These are phyloP conservation scores for Fabrea salina DNA, from an alignment of 169 alveolate species.

Conservation along the genomic window DNA sequence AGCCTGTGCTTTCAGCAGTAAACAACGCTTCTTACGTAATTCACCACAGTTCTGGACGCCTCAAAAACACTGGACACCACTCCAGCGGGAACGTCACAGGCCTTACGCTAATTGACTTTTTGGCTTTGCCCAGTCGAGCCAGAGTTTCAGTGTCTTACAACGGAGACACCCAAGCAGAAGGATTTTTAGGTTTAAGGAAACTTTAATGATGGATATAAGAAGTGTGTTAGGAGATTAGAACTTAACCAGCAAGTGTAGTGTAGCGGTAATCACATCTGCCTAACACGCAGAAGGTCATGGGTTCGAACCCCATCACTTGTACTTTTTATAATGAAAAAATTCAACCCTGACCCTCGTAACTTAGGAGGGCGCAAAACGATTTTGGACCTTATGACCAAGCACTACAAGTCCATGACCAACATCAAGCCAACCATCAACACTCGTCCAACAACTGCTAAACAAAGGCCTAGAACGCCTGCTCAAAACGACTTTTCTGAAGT, in stretches of 20 bases:
- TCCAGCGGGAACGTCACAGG: conserved; percentile 45
- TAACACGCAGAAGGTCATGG: conserved; percentile 83
- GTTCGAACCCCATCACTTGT: conserved; percentile 76
- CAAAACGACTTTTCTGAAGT: not conserved
- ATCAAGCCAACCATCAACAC: not conserved
- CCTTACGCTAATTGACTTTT: conserved; percentile 60
- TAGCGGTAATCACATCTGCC: conserved; percentile 78
- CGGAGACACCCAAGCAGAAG: conserved; percentile 80
- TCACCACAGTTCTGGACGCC: conserved; percentile 35
- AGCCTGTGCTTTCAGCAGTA: conserved; percentile 51
- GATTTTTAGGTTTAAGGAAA: conserved; percentile 77
- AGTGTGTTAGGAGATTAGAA: no score
- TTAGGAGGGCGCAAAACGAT: not conserved
- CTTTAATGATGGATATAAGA: conserved; percentile 39
- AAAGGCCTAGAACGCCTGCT: no score
- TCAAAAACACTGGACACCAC: conserved; percentile 3
- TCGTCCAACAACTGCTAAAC: not conserved
- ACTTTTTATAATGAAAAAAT: not conserved
- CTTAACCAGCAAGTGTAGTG: conserved; percentile 52
- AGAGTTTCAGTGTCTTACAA: conserved; percentile 69
- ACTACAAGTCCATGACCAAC: not conserved
- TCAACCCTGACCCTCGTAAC: not conserved
- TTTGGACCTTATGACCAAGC: not conserved
- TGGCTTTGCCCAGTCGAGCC: conserved; percentile 82
- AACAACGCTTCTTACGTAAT: conserved; percentile 38